A percentile compares a stretch with the other conserved stretches of the same genome.
Evolutionary conservation across 768 basidiomycete species (phyloP).

Genomic region (Lyophyllum semitale): DNA sequence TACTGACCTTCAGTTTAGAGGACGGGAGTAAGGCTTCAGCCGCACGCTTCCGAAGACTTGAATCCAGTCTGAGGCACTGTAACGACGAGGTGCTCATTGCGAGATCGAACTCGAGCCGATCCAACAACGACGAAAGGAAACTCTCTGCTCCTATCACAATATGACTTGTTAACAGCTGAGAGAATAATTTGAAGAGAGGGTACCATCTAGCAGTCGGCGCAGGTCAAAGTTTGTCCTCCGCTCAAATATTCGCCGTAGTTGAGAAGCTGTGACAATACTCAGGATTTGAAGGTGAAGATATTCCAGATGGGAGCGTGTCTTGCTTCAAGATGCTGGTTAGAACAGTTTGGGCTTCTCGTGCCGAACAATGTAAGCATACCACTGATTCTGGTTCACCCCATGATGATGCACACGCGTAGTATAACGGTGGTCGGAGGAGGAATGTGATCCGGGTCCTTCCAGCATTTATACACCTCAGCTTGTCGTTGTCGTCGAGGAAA

Average conservation of each 20-base stretch:
- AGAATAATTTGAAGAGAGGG: background rate
- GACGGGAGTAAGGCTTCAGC: constrained; percentile 82
- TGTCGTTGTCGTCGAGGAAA: constrained; percentile 91
- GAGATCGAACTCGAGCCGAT: constrained; percentile 74
- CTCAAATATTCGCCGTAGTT: constrained; percentile 85
- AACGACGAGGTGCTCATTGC: constrained; percentile 82
- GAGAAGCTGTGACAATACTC: constrained; percentile 83
- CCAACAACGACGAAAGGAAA: constrained; percentile 74
- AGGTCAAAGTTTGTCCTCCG: constrained; percentile 91
- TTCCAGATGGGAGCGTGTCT: constrained; percentile 93
- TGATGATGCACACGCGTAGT: constrained; percentile 87
- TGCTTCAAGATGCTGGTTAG: constrained; percentile 52
- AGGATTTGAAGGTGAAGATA: constrained; percentile 93
- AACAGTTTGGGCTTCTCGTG: background rate
- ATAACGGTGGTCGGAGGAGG: constrained; percentile 82
- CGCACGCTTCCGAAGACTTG: constrained; percentile 66
- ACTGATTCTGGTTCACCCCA: constrained; percentile 98
- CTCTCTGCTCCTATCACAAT: constrained; percentile 68
- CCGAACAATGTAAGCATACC: constrained; percentile 49
- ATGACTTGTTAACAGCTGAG: background rate
- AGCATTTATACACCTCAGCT: constrained; percentile 79
- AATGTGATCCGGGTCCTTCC: constrained; percentile 86
- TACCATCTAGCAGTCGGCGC: constrained; percentile 70
- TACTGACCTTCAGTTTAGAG: constrained; percentile 72
- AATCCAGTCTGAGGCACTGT: constrained; percentile 77